Evolutionary conservation across 1,284 basidiomycete genomes (phyloP).

Genomic region (Sanghuangporus sanghuang): DNA sequence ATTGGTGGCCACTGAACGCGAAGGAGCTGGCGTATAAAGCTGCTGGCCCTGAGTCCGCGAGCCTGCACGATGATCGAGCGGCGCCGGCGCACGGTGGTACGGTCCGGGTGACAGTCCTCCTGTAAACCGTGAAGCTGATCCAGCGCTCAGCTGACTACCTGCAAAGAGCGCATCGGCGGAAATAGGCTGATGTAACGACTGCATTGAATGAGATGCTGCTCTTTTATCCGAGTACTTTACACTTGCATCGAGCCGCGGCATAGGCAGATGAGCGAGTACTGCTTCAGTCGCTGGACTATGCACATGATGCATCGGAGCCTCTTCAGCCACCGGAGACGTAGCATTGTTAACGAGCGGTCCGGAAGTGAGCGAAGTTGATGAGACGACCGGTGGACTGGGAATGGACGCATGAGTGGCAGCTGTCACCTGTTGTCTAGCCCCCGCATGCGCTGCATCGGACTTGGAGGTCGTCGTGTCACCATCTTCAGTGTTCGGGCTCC

Average conservation of each 20-base stretch:
- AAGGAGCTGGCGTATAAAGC: conserved; percentile 1
- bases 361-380: neutral
- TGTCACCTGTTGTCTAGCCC: neutral
- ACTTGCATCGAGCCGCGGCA: conserved; percentile 13
- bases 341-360: neutral
- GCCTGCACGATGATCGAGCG: neutral
- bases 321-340: neutral
- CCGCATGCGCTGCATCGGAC: neutral
- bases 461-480: neutral
- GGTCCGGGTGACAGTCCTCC: neutral
- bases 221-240: neutral
- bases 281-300: conserved; percentile 14
- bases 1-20: neutral
- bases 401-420: neutral
- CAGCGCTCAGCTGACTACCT: neutral
- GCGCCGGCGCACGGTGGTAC: neutral
- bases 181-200: conserved; percentile 1
- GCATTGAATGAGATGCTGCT: neutral
- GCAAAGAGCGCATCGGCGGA: conserved; percentile 1
- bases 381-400: neutral
- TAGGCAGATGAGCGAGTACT: conserved; percentile 10
- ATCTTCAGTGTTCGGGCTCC: neutral
- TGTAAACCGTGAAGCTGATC: neutral
- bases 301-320: neutral
- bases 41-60: conserved; percentile 4